phyloP scores from a whole-genome alignment of 768 basidiomycete genomes.

The Mycena maculata region DNA sequence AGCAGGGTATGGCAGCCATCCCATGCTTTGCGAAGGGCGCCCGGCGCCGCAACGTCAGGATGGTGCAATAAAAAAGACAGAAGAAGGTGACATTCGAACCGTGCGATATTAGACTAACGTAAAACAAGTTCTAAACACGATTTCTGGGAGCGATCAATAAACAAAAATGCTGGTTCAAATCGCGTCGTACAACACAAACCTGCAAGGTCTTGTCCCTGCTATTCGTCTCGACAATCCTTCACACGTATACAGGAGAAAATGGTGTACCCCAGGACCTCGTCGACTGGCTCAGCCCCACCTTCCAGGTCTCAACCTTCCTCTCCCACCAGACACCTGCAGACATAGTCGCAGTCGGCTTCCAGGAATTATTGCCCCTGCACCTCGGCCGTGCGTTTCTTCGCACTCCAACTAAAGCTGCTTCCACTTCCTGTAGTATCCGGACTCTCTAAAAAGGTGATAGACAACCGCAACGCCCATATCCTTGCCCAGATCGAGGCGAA shows the following conservation, averaged over 20 bases:
- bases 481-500: conserved; percentile 78
- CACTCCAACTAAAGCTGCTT: conserved; percentile 9
- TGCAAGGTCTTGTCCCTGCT: too few species aligned
- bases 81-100: too few species aligned
- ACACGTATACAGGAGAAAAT: too few species aligned
- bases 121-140: too few species aligned
- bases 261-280: conserved; percentile 88
- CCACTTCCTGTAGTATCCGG: conserved; percentile 72
- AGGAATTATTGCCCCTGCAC: conserved; percentile 92
- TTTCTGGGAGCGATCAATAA: too few species aligned
- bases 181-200: conserved; percentile 91
- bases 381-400: conserved; percentile 75
- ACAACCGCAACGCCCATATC: conserved; percentile 77
- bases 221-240: too few species aligned
- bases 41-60: too few species aligned
- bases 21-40: too few species aligned
- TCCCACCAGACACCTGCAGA: conserved; percentile 77
- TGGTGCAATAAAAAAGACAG: too few species aligned
- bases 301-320: conserved; percentile 81
- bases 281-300: conserved; percentile 89
- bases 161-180: conserved; percentile 85
- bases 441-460: conserved; percentile 74
- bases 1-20: too few species aligned
- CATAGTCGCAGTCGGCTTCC: conserved; percentile 91
- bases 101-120: too few species aligned